Evolutionary conservation across 805 yeast genomes (phyloP), one percentile per base, ranked within the genome.

Genomic region (Saccharomycopsis sp.): DNA sequence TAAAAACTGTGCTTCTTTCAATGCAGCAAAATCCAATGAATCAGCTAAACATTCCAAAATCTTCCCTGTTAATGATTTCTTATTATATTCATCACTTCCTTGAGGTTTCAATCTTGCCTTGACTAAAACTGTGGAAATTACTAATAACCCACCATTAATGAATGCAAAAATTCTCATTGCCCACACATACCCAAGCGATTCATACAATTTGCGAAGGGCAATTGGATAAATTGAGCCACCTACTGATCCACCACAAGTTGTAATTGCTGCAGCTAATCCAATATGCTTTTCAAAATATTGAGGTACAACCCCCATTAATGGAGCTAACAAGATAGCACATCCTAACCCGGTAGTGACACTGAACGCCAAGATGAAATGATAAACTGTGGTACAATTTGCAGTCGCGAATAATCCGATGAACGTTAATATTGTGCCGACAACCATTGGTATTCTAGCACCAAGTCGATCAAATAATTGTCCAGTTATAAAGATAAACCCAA

Each of bases 231-330:
- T 48, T 48, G 71, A 64, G 27, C 80, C 81, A 33, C 81, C 81
- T 19, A 75, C 32, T 11, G 75, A 67, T 2, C 78, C 79, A 32
- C 80, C 80, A 20, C 67, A 64, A 4, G 72, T 65, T 0, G 76
- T 68, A 2, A 72, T 36, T 1, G 75, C 74, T 6, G 62, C 60
- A 19, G 79, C 81, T 43, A 67, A 60, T 2, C 83, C 87, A 55
- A 86, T 65, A 51, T 64, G 75, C 38, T 58, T 65, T 41, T 68
- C 64, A 55, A 81, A 81, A 74, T 84, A 81, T 51, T 81, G 87
- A 23, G 79, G 72, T 7, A 80, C 66, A 11, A 74, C 75, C 11
- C 83, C 75, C 5, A 81, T 61, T 28, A 75, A 58, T 1, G 86
- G 85, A 19, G 77, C 68, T 58, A 76, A 64, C 23, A 77, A 62